Evolutionary conservation across 2,329 filamentous ascomycete species (phyloP).

Genomic region (Claviceps spartinae): DNA sequence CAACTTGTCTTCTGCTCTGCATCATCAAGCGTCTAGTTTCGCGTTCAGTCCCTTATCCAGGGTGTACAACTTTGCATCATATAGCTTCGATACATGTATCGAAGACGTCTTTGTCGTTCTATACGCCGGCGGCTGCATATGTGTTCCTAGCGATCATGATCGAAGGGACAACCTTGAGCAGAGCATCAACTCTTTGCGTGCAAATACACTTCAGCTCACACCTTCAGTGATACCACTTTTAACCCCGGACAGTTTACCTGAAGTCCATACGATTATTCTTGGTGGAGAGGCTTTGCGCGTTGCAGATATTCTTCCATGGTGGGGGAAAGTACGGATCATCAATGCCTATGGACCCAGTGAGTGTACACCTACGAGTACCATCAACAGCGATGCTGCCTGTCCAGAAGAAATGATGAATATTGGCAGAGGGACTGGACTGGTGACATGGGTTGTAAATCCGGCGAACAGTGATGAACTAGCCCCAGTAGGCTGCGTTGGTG

Average conservation of each 20-base stretch:
- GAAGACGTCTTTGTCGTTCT: constrained; percentile 2
- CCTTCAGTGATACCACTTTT: not conserved
- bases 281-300: constrained; percentile 7
- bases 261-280: not conserved
- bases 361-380: constrained; percentile 5
- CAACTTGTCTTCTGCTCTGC: not conserved
- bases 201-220: not conserved
- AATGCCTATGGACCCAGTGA: constrained; percentile 13
- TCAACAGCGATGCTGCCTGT: not conserved
- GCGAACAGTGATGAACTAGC: not conserved
- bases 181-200: not conserved
- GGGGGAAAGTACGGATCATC: constrained; percentile 5
- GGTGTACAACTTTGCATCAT: constrained; percentile 15
- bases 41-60: constrained; percentile 11
- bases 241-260: not conserved
- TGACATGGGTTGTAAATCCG: not conserved
- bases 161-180: not conserved
- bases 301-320: constrained; percentile 1
- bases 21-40: constrained; percentile 18
- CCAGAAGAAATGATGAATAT: not conserved
- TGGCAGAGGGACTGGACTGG: not conserved
- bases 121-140: constrained; percentile 3
- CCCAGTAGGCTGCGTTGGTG: not conserved
- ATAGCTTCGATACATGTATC: constrained; percentile 5
- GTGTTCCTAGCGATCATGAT: constrained; percentile 5